phyloP scores from a whole-genome alignment of 2,329 filamentous ascomycete genomes.

The Alternaria sp. region DNA sequence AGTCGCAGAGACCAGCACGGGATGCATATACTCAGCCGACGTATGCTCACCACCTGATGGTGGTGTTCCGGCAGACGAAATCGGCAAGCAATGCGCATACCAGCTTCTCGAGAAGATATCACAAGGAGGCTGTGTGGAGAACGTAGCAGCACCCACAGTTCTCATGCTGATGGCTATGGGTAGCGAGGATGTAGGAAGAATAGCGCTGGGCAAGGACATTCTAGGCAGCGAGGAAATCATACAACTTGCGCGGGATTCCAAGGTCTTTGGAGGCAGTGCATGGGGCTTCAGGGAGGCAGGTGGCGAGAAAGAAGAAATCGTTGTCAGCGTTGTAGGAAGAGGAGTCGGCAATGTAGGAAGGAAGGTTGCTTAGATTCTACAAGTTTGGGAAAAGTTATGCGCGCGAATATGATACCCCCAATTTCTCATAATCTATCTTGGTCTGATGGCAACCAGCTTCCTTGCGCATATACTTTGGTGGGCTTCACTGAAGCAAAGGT shows the following conservation, averaged over 20 bases:
- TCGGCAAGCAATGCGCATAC: slow-evolving; percentile 86
- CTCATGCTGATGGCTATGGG: slow-evolving; percentile 97
- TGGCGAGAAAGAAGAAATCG: slow-evolving; percentile 70
- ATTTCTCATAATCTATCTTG: slow-evolving; percentile 1
- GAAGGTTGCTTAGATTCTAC: slow-evolving; percentile 71
- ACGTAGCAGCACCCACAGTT: slow-evolving; percentile 75
- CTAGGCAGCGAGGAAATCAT: slow-evolving; percentile 83
- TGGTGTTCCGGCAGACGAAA: slow-evolving; percentile 85
- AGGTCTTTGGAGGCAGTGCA: slow-evolving; percentile 85
- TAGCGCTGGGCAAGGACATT: slow-evolving; percentile 82
- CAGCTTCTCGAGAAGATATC: slow-evolving; percentile 86
- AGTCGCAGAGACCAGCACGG: slow-evolving; percentile 90
- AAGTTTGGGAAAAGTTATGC: slow-evolving; percentile 2
- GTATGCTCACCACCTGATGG: slow-evolving; percentile 76
- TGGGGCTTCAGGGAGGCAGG: slow-evolving; percentile 78
- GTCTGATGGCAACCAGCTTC: background rate
- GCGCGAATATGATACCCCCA: slow-evolving; percentile 28
- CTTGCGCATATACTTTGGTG: background rate
- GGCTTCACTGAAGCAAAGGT: background rate
- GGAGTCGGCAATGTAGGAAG: slow-evolving; percentile 95
- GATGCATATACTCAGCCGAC: slow-evolving; percentile 88
- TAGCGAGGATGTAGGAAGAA: slow-evolving; percentile 88
- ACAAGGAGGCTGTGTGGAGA: slow-evolving; percentile 81
- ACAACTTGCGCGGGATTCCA: slow-evolving; percentile 81
- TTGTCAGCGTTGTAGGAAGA: slow-evolving; percentile 89